Evolutionary conservation across 108 stramenopile genomes (phyloP).

Genomic region (Schizochytrium sp.): DNA sequence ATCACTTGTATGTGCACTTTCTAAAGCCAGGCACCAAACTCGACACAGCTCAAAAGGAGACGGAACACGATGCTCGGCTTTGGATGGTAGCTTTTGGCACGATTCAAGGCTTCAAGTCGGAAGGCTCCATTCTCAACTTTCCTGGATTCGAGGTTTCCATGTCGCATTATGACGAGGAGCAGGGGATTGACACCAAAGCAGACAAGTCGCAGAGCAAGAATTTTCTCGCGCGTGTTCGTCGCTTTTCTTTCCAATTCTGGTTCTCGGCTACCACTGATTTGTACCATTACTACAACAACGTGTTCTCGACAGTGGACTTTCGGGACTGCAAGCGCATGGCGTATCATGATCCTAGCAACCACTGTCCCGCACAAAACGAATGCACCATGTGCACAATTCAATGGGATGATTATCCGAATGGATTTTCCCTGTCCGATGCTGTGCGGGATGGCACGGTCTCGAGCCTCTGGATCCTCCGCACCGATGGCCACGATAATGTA

Average conservation of each 20-base stretch:
- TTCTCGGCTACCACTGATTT: neutral
- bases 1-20: neutral
- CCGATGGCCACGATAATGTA: neutral
- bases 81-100: neutral
- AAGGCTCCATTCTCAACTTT: neutral
- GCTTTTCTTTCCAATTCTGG: neutral
- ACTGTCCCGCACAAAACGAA: neutral
- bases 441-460: neutral
- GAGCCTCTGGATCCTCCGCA: neutral
- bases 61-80: neutral
- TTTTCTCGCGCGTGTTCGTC: neutral
- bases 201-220: neutral
- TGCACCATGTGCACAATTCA: neutral
- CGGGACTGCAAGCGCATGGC: neutral
- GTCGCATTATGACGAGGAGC: neutral
- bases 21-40: neutral
- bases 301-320: neutral
- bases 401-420: neutral
- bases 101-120: neutral
- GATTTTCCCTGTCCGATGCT: neutral
- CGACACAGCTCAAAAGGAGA: neutral
- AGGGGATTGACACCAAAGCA: neutral
- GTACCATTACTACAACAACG: neutral
- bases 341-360: neutral
- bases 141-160: neutral